A percentile compares a stretch with the other conserved stretches of the same genome.
Conservation (phyloP, 495 filamentous ascomycete species). For the Beverwykella pulmonaria region DNA sequence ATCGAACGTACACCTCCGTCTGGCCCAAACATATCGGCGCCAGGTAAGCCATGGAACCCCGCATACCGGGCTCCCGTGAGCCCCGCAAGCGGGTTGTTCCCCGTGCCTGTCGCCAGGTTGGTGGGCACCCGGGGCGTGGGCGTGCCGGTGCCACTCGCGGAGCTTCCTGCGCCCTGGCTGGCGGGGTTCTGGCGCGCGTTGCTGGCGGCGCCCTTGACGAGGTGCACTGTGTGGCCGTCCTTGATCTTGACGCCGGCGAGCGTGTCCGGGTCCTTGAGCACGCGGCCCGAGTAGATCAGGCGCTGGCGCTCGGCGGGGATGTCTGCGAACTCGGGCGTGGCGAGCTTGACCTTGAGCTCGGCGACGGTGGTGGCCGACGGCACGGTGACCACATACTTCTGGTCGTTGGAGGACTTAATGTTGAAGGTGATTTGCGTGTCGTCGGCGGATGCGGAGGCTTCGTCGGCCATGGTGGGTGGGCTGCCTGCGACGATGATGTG, state of each 20-base stretch:
- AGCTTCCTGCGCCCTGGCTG: conserved; percentile 52
- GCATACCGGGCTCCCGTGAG: conserved; percentile 95
- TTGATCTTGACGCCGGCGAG: conserved; percentile 91
- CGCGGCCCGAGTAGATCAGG: conserved; percentile 94
- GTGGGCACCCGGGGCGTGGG: conserved; percentile 69
- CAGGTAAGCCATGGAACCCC: conserved; percentile 85
- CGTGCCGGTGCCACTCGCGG: conserved; percentile 55
- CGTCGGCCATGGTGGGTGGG: conserved; percentile 50
- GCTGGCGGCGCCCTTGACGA: conserved; percentile 93
- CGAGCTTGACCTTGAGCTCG: conserved; percentile 87
- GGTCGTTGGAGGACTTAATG: conserved; percentile 87
- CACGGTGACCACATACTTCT: conserved; percentile 79
- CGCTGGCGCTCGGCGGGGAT: conserved; percentile 84
- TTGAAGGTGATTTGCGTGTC: conserved; percentile 81
- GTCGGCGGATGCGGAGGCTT: conserved; percentile 50
- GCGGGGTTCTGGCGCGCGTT: conserved; percentile 71
- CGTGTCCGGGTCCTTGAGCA: conserved; percentile 90
- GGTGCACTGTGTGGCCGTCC: conserved; percentile 89
- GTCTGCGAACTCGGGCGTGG: conserved; percentile 76
- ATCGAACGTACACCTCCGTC: conserved; percentile 85
- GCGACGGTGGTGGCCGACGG: conserved; percentile 73
- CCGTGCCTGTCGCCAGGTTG: conserved; percentile 90
- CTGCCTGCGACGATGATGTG: not conserved
- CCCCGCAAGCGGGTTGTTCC: conserved; percentile 82
- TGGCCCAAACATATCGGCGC: conserved; percentile 86